Conservation (phyloP, 2,329 filamentous ascomycete genomes). For the Neocucurbitaria cava region DNA sequence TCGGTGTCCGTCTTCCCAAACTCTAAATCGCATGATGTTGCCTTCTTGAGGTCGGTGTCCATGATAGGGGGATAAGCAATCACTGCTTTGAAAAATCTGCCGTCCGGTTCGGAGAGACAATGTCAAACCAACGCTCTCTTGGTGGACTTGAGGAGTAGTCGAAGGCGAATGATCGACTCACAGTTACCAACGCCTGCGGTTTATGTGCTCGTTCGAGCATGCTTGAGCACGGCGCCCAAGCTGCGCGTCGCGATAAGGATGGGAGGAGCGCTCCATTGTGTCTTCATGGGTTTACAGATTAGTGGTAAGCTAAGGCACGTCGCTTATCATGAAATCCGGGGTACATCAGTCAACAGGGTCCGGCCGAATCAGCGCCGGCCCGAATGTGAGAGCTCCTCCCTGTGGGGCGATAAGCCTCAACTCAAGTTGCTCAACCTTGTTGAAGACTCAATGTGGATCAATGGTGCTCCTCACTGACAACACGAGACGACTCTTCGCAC, state of each 20-base stretch:
- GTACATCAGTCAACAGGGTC: conserved; percentile 5
- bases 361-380: background rate
- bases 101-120: background rate
- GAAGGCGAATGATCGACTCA: conserved; percentile 6
- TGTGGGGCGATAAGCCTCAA: conserved; percentile 1
- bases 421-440: conserved; percentile 3
- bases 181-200: conserved; percentile 3
- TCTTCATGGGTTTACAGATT: background rate
- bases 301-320: background rate
- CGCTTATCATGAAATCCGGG: conserved; percentile 15
- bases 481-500: background rate
- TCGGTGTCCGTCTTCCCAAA: background rate
- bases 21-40: conserved; percentile 2
- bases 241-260: conserved; percentile 5
- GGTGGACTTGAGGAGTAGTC: background rate
- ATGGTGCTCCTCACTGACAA: conserved; percentile 11
- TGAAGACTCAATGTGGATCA: background rate
- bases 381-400: conserved; percentile 8
- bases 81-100: background rate
- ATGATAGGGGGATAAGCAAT: background rate
- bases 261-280: conserved; percentile 14
- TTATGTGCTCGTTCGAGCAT: conserved; percentile 3
- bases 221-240: background rate
- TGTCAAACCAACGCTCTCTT: background rate
- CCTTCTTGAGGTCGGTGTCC: conserved; percentile 7